A percentile compares a stretch with the other conserved stretches of the same genome.
Evolutionary conservation across 495 filamentous ascomycete species (phyloP).

Genomic region (Cenococcum geophilum): DNA sequence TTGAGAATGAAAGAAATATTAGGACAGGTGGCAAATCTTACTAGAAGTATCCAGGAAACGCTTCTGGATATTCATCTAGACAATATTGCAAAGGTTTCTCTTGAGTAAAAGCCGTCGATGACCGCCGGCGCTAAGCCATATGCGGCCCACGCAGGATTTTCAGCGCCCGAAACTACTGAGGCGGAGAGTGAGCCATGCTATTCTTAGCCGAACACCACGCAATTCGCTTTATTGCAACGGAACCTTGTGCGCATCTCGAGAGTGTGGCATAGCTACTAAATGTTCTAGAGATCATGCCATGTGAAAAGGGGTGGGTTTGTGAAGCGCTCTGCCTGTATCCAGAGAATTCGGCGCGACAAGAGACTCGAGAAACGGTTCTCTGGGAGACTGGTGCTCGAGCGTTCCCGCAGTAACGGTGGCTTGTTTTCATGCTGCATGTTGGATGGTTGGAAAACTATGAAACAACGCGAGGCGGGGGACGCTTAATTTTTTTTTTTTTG

Average conservation of each 20-base stretch:
- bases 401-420: not conserved
- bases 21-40: not conserved
- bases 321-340: not conserved
- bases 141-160: not conserved
- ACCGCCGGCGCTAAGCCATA: not conserved
- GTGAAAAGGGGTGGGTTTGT: not conserved
- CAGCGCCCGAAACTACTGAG: not conserved
- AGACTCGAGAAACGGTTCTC: not conserved
- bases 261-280: not conserved
- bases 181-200: not conserved
- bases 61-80: not conserved
- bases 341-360: not conserved
- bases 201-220: not conserved
- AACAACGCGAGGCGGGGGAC: not conserved
- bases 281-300: not conserved
- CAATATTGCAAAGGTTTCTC: not conserved
- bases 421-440: not conserved
- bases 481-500: not conserved
- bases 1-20: not conserved
- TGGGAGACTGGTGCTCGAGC: not conserved
- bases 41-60: not conserved
- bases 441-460: not conserved
- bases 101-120: not conserved
- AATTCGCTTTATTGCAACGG: not conserved
- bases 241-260: not conserved